phyloP scores from a whole-genome alignment of 2,329 filamentous ascomycete species.

The Coniosporium tulheliwenetii region DNA sequence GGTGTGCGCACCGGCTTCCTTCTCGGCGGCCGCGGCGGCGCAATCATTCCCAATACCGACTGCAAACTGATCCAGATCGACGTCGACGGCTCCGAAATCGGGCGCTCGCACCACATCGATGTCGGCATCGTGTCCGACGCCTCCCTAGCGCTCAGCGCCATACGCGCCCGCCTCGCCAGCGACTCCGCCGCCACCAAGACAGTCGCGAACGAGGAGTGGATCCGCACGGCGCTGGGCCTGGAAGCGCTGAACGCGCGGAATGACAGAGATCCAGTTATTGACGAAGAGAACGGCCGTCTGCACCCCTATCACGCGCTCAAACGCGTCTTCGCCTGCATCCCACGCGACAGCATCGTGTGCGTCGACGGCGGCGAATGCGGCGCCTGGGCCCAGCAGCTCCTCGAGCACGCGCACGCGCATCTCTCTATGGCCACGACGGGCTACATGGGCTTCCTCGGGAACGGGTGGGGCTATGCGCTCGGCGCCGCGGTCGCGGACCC shows the following conservation, averaged over 20 bases:
- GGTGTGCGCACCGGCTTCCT: slow-evolving; percentile 26
- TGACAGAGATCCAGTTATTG: slow-evolving; percentile 10
- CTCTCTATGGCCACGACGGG: slow-evolving; percentile 15
- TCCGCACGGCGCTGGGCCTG: slow-evolving; percentile 11
- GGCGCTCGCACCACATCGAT: slow-evolving; percentile 22
- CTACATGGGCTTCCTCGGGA: slow-evolving; percentile 30
- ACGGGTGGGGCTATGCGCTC: slow-evolving; percentile 29
- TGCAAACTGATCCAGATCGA: slow-evolving; percentile 27
- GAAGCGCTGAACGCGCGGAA: slow-evolving; percentile 11
- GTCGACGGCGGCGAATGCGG: slow-evolving; percentile 26
- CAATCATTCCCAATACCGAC: slow-evolving; percentile 19
- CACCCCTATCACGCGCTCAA: slow-evolving; percentile 29
- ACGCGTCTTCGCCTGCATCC: slow-evolving; percentile 19
- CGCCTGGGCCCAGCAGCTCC: slow-evolving; percentile 18
- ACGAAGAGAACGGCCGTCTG: slow-evolving; percentile 14
- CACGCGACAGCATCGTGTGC: slow-evolving; percentile 20
- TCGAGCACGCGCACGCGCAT: slow-evolving; percentile 11
- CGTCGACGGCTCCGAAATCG: slow-evolving; percentile 26
- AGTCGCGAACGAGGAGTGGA: slow-evolving; percentile 11
- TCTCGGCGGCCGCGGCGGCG: slow-evolving; percentile 20
- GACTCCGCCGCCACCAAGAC: slow-evolving; percentile 3
- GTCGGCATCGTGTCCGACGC: slow-evolving; percentile 27
- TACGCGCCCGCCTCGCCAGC: slow-evolving; percentile 9
- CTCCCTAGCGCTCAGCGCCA: slow-evolving; percentile 15
- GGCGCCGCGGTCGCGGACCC: slow-evolving; percentile 27